Evolutionary conservation across 768 basidiomycete genomes (phyloP).

Genomic region (Boletus eberwhitei): DNA sequence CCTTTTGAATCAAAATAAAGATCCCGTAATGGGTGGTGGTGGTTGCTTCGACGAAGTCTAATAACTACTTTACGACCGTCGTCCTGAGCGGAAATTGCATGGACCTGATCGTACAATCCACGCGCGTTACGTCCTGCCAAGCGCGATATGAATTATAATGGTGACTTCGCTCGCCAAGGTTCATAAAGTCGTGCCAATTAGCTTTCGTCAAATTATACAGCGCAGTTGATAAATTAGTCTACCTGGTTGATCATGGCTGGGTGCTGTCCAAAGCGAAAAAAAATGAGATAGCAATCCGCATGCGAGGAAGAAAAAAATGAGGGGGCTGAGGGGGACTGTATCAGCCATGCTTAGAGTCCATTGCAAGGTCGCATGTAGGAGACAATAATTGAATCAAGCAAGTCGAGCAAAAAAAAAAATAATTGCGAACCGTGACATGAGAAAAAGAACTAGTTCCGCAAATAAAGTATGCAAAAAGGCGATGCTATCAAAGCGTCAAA

Average conservation of each 20-base stretch:
- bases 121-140: background rate
- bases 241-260: slow-evolving; percentile 8
- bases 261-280: background rate
- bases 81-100: background rate
- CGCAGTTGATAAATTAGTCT: slow-evolving; percentile 20
- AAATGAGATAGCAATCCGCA: background rate
- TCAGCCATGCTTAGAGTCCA: slow-evolving; percentile 11
- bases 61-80: background rate
- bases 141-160: background rate
- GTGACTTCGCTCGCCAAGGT: background rate
- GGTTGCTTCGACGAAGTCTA: no score
- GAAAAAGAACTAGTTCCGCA: slow-evolving; percentile 6
- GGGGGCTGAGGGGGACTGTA: background rate
- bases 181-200: background rate
- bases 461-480: slow-evolving; percentile 21
- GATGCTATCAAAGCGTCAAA: slow-evolving; percentile 15
- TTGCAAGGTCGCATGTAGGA: slow-evolving; percentile 1
- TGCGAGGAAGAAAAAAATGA: background rate
- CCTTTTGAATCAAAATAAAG: no score
- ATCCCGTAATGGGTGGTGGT: no score
- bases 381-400: background rate
- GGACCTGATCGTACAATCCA: background rate
- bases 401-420: background rate
- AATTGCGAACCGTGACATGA: background rate
- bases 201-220: background rate